Conservation (phyloP, 1,284 basidiomycete genomes). For the Agroathelia rolfsii region DNA sequence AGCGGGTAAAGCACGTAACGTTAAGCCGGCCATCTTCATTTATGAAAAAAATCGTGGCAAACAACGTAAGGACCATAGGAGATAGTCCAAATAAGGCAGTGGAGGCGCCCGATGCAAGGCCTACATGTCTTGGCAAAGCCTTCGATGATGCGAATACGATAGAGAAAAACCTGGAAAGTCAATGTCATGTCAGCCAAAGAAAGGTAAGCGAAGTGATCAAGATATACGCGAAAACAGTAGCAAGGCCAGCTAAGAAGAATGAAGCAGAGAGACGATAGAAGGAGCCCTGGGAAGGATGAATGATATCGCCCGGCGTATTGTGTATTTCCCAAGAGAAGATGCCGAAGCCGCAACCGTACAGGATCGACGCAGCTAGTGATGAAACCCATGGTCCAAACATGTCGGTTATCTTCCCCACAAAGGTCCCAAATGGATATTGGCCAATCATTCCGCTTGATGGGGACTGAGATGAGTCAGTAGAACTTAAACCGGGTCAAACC, state of each 20-base stretch:
- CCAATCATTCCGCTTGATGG: conserved; percentile 49
- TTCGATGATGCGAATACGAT: conserved; percentile 66
- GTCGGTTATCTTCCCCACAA: conserved; percentile 53
- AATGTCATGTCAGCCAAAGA: conserved; percentile 1
- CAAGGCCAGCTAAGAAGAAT: conserved; percentile 57
- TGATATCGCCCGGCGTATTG: conserved; percentile 28
- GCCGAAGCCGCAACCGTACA: conserved; percentile 52
- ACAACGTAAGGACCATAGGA: conserved; percentile 56
- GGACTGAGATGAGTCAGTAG: not conserved
- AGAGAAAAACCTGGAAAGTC: conserved; percentile 53
- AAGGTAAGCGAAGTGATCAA: conserved; percentile 2
- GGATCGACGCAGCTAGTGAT: conserved; percentile 49
- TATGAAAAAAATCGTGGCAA: conserved; percentile 55
- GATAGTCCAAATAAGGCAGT: conserved; percentile 70
- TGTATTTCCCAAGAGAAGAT: conserved; percentile 49
- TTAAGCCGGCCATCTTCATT: conserved; percentile 38
- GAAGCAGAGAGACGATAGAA: conserved; percentile 45
- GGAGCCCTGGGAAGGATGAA: conserved; percentile 28
- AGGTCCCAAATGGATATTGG: conserved; percentile 55
- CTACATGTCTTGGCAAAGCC: conserved; percentile 52
- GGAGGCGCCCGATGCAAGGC: conserved; percentile 54
- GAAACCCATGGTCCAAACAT: conserved; percentile 49
- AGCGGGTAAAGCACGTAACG: conserved; percentile 44
- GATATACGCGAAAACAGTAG: conserved; percentile 60
- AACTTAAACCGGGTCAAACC: conserved; percentile 3